Evolutionary conservation across 2,329 filamentous ascomycete genomes (phyloP), one percentile per base, ranked within the genome.

Genomic region (Claviceps paspali): DNA sequence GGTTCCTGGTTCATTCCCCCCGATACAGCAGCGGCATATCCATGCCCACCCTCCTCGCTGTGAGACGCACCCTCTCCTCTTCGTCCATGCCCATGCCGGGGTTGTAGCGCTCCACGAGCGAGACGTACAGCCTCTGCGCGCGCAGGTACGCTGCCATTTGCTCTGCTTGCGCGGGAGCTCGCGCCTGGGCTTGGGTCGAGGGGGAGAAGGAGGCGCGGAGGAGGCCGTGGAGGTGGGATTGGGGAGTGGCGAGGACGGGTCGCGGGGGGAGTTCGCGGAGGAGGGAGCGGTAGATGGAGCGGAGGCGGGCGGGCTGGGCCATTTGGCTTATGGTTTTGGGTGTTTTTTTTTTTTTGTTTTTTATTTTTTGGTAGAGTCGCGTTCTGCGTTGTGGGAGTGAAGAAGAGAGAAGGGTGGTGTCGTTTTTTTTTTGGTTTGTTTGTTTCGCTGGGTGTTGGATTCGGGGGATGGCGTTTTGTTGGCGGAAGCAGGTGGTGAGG

Each of bases 101-200:
- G 57, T 96, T 96, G 61, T 98, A 96, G 49, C 87, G 71, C 61
- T 95, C 87, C 27, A 96, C 57, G 30, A 96, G 63, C 12, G 75
- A 79, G 19, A 75, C 71, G 56, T 96, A 95, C 54, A 74, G 73
- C 36, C 87, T 69, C 64, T 98, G 91, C n/a, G 87, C 79, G 48
- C 75, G 74, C 15, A 91, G 68, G 55, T 94, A 96, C 40, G 76
- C 70, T 19, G 86, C 60, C 47, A 85, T 76, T 57, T 96, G 85
- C 45, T 84, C 75, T n/a, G 76, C 79, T 22, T 43, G 33, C 46
- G 52, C 54, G 38, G 42, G 43, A 32, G 29, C 9, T 2, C 6
- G 4, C 7, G 42, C 43, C 42, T 41, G 17, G 51, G 29, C n/a
- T 52, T 37, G 6, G 21, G 30, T 8, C 47, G 23, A 38, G 52